Evolutionary conservation across 164 flowering plant species (phyloP), one percentile per base, ranked within the genome.

Genomic region (Sedum album): DNA sequence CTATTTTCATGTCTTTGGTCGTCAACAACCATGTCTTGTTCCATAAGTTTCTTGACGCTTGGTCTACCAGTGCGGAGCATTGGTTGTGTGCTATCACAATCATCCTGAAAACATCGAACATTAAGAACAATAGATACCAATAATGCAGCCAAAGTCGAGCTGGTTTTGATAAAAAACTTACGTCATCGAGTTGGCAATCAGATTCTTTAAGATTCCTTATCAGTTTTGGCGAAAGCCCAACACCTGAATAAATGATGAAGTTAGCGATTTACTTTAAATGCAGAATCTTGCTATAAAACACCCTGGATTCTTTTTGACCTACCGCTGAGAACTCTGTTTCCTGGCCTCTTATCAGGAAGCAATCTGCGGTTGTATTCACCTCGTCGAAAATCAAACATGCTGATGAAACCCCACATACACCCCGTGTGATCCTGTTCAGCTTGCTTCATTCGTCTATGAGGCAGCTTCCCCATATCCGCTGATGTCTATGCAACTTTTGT

Each of bases 11-110:
- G 76, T 73, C 71, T 76, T 48, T 73, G 33, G 46, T 72, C 74
- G 67, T 84, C 85, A 61, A 64, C 70, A 49, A 77, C 72, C 88
- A 91, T 83, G 70, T 91, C 95, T 77, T 86, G 87, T 75, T 89
- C 93, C 70, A 91, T 88, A 39, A 91, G 90, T 71, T 80, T 80
- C 78, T 91, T 91, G 53, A 89, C 85, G 69, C 95, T 91, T 68
- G 89, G 84, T 73, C 78, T 84, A 49, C 68, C 66, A 67, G 48
- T 39, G 53, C 69, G 82, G 8, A 65, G 42, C 42, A 35, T 41
- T 38, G 67, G 46, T 65, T 71, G 73, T 42, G 55, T 63, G 66
- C 41, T 64, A 65, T 30, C n/a, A 62, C 60, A 44, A 72, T 64
- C 70, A 77, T 67, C 77, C 80, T 49, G 76, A 78, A 68, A 30